Evolutionary conservation across 148 eudicot genomes (phyloP).

Genomic region (Rhododendron molle): DNA sequence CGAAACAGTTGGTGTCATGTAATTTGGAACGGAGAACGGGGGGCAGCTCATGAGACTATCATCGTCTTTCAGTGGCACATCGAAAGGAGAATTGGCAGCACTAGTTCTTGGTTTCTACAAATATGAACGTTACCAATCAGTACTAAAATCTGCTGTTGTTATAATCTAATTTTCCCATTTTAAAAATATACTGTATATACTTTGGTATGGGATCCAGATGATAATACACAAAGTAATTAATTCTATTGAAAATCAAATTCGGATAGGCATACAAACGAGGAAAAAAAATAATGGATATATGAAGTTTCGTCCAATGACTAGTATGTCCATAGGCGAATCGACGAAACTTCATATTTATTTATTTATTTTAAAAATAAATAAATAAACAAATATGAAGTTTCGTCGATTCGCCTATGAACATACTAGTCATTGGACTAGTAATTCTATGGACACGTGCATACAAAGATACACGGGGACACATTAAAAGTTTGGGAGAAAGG

Average conservation of each 20-base stretch:
- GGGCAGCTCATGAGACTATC: constrained; percentile 90
- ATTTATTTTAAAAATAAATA: too few species aligned
- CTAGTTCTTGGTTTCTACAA: constrained; percentile 30
- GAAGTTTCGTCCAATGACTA: too few species aligned
- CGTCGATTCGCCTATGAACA: too few species aligned
- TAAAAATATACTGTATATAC: too few species aligned
- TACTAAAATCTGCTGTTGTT: neutral
- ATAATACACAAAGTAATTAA: neutral
- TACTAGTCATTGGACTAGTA: too few species aligned
- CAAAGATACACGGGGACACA: neutral
- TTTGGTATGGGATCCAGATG: neutral
- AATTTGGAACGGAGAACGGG: constrained; percentile 64
- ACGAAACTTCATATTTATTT: too few species aligned
- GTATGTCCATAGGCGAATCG: too few species aligned
- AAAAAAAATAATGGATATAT: neutral
- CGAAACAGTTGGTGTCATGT: constrained; percentile 69
- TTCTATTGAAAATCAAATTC: neutral
- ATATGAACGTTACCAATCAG: neutral
- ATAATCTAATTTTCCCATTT: neutral
- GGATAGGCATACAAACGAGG: neutral
- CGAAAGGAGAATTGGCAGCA: constrained; percentile 40
- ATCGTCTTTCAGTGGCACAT: constrained; percentile 48
- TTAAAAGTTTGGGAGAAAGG: neutral
- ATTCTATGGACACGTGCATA: neutral
- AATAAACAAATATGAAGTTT: too few species aligned